These are phyloP conservation scores for Talaromyces thailandensis DNA, from an alignment of 495 filamentous ascomycete species.

Conservation along the genomic window DNA sequence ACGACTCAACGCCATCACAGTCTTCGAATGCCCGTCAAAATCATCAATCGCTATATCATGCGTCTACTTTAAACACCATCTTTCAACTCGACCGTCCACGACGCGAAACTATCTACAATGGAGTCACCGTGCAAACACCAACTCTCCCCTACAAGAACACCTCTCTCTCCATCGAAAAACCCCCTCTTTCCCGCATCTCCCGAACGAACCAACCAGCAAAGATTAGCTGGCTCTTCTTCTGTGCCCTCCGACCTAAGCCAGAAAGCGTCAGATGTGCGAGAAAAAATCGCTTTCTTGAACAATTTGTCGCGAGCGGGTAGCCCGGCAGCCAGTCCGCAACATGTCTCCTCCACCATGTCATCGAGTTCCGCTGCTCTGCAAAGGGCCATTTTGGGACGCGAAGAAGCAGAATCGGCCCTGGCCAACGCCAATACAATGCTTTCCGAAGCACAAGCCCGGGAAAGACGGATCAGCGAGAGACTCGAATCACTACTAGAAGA, in stretches of 20 bases:
- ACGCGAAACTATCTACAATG: constrained; percentile 19
- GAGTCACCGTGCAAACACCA: constrained; percentile 30
- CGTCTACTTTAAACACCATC: background rate
- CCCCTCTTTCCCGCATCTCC: constrained; percentile 60
- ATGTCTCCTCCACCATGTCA: constrained; percentile 11
- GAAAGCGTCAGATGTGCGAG: constrained; percentile 64
- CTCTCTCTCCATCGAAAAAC: constrained; percentile 43
- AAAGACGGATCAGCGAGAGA: constrained; percentile 66
- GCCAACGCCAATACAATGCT: constrained; percentile 51
- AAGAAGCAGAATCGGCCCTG: constrained; percentile 59
- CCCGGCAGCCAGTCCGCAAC: constrained; percentile 44
- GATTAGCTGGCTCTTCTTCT: constrained; percentile 43
- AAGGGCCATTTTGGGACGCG: constrained; percentile 72
- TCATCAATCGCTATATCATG: background rate
- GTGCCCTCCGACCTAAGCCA: constrained; percentile 36
- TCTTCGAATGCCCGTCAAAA: background rate
- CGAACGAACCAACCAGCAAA: constrained; percentile 71
- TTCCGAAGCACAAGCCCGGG: constrained; percentile 62
- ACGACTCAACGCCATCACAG: background rate
- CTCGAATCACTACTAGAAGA: constrained; percentile 75
- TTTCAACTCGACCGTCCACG: background rate
- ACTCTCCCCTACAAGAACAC: constrained; percentile 45
- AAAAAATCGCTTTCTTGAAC: constrained; percentile 81
- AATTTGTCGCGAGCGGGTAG: constrained; percentile 53
- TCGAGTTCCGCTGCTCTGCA: constrained; percentile 62